phyloP scores from a whole-genome alignment of 2,329 filamentous ascomycete species.

The Diaporthe batatas region DNA sequence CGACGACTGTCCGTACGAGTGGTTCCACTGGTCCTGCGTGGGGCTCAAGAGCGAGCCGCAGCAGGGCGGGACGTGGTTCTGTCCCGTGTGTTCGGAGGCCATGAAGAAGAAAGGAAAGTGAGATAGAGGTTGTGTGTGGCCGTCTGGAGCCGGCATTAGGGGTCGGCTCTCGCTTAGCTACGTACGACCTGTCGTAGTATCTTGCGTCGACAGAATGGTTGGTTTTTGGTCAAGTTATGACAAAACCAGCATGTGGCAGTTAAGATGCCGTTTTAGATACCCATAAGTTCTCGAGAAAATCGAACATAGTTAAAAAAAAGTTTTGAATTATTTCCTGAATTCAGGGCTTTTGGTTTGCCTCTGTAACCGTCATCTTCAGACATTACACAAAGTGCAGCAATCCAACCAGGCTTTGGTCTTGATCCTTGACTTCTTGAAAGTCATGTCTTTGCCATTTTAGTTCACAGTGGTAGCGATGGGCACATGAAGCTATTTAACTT shows the following conservation, averaged over 20 bases:
- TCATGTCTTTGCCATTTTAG: background rate
- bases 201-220: background rate
- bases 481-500: constrained; percentile 28
- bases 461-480: too few species aligned
- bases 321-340: background rate
- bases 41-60: constrained; percentile 76
- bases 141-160: too few species aligned
- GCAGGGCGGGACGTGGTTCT: constrained; percentile 72
- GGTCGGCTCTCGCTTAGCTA: background rate
- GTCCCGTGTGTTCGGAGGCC: constrained; percentile 70
- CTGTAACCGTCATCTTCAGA: background rate
- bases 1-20: constrained; percentile 83
- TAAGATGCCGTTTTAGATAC: constrained; percentile 24
- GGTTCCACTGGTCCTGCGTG: constrained; percentile 88
- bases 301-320: background rate
- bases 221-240: background rate
- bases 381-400: background rate
- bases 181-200: background rate
- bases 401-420: background rate
- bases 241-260: background rate
- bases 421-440: background rate
- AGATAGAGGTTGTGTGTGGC: background rate
- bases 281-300: constrained; percentile 1
- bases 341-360: too few species aligned
- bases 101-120: constrained; percentile 58